Conservation (phyloP, 148 eudicot genomes). For the Pharnaceum exiguum region DNA sequence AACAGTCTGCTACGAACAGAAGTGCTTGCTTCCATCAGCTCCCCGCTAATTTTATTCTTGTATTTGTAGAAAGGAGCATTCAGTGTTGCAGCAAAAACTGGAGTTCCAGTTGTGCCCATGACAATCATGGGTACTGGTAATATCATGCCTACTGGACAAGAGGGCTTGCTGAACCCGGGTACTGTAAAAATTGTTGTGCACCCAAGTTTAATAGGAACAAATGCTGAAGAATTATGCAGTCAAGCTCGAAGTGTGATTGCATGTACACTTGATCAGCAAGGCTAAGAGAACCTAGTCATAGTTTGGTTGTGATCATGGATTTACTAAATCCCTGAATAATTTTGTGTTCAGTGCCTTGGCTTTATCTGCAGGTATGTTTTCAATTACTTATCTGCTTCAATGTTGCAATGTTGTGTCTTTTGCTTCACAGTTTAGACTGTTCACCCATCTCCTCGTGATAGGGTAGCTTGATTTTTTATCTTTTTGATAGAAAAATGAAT, state of each 20-base stretch:
- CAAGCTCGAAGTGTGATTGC: conserved; percentile 70
- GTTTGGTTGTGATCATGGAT: background rate
- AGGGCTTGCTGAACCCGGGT: conserved; percentile 57
- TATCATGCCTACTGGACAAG: conserved; percentile 90
- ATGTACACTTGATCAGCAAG: conserved; percentile 37
- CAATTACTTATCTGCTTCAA: no score
- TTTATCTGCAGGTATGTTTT: no score
- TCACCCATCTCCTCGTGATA: no score
- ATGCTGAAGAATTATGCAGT: conserved; percentile 56
- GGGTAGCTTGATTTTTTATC: no score
- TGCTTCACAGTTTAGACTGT: no score
- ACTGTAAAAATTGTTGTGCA: conserved; percentile 72
- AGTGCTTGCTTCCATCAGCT: background rate
- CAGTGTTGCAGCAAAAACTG: conserved; percentile 79
- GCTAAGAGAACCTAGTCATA: conserved; percentile 18
- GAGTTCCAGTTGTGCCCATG: conserved; percentile 85
- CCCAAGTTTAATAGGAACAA: conserved; percentile 52
- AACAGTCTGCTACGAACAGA: background rate
- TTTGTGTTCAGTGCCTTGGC: no score
- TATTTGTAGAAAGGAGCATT: conserved; percentile 89
- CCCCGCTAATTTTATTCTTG: background rate
- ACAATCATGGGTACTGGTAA: conserved; percentile 85
- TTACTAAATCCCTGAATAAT: no score
- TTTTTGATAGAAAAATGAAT: no score
- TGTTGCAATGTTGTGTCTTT: no score